Evolutionary conservation across 164 flowering plant species (phyloP).

Genomic region (Annona squamosa): DNA sequence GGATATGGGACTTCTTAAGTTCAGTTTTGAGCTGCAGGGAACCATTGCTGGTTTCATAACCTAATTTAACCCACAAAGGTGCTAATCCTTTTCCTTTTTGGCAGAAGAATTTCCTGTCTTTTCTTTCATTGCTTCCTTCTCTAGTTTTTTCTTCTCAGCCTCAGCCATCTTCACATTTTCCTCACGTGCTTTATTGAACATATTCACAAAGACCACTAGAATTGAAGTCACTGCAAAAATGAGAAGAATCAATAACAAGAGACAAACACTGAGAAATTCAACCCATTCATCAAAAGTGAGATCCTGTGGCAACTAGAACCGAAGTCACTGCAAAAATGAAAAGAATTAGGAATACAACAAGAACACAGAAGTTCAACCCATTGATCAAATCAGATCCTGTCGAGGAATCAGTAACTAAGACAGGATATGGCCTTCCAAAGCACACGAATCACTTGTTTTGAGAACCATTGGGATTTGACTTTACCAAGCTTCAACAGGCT

Average conservation of each 20-base stretch:
- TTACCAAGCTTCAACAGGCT: too few relatives aligned
- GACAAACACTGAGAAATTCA: background rate
- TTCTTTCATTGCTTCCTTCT: slow-evolving; percentile 85
- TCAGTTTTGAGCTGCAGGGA: background rate
- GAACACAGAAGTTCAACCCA: background rate
- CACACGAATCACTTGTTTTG: background rate
- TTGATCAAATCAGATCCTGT: background rate
- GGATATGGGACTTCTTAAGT: background rate
- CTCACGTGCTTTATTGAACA: slow-evolving; percentile 78
- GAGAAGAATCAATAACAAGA: background rate
- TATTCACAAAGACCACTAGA: slow-evolving; percentile 69
- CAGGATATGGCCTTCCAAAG: background rate
- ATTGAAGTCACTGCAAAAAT: slow-evolving; percentile 76
- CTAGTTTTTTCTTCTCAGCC: slow-evolving; percentile 79
- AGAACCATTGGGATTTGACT: background rate
- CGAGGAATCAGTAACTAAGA: background rate
- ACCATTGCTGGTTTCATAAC: background rate
- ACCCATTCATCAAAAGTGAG: background rate
- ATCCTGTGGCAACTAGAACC: slow-evolving; percentile 38
- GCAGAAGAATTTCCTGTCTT: slow-evolving; percentile 33
- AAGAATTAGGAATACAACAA: background rate
- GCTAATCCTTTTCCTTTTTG: slow-evolving; percentile 19
- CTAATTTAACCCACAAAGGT: background rate
- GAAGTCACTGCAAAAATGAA: slow-evolving; percentile 68
- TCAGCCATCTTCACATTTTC: slow-evolving; percentile 84